These are phyloP conservation scores for Rhododendron kiyosumense DNA, from an alignment of 148 eudicot species.

Conservation along the genomic window DNA sequence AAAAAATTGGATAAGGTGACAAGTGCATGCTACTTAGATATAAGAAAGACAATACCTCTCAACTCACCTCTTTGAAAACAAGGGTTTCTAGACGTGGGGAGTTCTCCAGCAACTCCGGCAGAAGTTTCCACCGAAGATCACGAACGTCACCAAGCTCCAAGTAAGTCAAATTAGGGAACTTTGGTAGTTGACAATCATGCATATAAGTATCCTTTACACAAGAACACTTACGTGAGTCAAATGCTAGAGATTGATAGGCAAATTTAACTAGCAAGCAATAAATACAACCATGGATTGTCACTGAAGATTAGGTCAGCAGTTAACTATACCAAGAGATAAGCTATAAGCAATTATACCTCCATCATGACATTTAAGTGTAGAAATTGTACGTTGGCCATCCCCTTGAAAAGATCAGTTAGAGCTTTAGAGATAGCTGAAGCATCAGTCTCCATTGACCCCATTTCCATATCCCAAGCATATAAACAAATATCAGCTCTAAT, in stretches of 20 bases:
- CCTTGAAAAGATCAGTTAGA: constrained; percentile 6
- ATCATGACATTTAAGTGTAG: background rate
- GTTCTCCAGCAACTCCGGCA: background rate
- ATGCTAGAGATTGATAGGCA: background rate
- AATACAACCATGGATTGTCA: background rate
- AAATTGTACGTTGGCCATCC: constrained; percentile 13
- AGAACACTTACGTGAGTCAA: background rate
- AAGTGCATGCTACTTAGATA: background rate
- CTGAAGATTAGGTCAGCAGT: background rate
- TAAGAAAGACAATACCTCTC: background rate
- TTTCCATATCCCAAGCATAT: background rate
- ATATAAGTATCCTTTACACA: background rate
- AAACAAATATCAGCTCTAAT: background rate
- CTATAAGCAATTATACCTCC: background rate
- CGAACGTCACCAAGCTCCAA: background rate
- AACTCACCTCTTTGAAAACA: background rate
- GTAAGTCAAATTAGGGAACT: background rate
- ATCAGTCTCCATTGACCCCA: background rate
- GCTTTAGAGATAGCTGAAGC: background rate
- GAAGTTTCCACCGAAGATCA: too few species aligned
- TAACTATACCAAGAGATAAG: background rate
- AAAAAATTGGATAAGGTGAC: background rate
- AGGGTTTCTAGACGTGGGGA: background rate
- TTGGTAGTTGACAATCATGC: background rate
- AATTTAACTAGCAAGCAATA: background rate